Evolutionary conservation across 2,329 filamentous ascomycete species (phyloP).

Genomic region (Sporothrix phasma): DNA sequence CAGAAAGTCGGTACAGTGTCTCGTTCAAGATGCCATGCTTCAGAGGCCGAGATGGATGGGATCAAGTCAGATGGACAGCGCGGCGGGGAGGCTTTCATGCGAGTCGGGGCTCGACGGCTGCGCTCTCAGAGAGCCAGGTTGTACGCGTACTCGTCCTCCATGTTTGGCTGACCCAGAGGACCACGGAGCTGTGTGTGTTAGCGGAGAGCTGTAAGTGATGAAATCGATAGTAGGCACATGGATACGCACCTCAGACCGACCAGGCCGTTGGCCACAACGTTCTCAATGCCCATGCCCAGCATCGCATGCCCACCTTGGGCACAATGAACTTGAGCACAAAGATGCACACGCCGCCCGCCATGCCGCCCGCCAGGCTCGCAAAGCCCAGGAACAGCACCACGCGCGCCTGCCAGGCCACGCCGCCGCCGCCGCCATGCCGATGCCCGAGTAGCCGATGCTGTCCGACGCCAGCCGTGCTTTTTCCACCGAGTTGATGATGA

Average conservation of each 20-base stretch:
- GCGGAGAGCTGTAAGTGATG: neutral
- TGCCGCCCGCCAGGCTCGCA: constrained; percentile 53
- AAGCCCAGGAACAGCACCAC: constrained; percentile 59
- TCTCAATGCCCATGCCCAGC: constrained; percentile 55
- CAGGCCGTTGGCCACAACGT: constrained; percentile 54
- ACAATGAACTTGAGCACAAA: constrained; percentile 58
- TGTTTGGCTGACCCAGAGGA: constrained; percentile 62
- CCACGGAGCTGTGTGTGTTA: constrained; percentile 40
- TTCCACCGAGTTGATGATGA: constrained; percentile 62
- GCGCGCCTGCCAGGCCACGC: constrained; percentile 59
- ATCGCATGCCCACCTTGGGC: constrained; percentile 46
- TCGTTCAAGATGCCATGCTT: no score
- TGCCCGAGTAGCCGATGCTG: constrained; percentile 50
- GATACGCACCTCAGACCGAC: constrained; percentile 49
- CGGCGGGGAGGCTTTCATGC: neutral
- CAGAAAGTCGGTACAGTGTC: neutral
- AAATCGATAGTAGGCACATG: constrained; percentile 1
- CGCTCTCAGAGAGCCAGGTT: constrained; percentile 47
- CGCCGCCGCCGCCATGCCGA: constrained; percentile 13
- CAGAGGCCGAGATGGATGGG: neutral
- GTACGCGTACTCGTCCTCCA: constrained; percentile 63
- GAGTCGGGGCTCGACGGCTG: neutral
- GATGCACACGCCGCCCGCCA: constrained; percentile 59
- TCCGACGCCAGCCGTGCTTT: constrained; percentile 55
- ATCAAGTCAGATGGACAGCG: neutral